Conservation (phyloP, 1,139 yeast species). For the Hemisphaericaspora xylofermentans region DNA sequence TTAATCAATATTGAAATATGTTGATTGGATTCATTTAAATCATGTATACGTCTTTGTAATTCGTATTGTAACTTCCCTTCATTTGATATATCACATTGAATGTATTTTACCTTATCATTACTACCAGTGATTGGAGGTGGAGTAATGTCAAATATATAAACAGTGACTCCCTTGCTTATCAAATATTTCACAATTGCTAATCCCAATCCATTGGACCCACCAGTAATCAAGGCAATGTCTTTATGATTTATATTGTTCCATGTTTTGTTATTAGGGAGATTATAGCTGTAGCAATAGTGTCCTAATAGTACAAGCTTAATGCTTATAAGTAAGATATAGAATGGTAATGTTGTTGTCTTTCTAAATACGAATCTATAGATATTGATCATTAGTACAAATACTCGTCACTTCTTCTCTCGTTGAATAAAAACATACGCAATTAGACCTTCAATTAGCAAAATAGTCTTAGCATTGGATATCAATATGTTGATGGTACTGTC, state of each 20-base stretch:
- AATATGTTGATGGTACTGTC: slow-evolving; percentile 8
- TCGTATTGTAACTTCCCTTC: slow-evolving; percentile 24
- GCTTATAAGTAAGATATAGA: slow-evolving; percentile 6
- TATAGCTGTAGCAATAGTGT: slow-evolving; percentile 7
- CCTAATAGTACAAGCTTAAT: slow-evolving; percentile 6
- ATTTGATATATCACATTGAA: slow-evolving; percentile 52
- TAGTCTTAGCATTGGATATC: slow-evolving; percentile 5
- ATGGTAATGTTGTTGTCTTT: slow-evolving; percentile 9
- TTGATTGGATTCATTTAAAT: slow-evolving; percentile 29
- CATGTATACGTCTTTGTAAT: slow-evolving; percentile 23
- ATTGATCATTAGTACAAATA: too few relatives aligned
- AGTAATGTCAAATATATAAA: slow-evolving; percentile 49
- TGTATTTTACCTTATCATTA: slow-evolving; percentile 24
- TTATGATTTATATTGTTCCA: slow-evolving; percentile 15
- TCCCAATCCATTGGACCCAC: slow-evolving; percentile 68
- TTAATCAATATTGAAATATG: slow-evolving; percentile 58
- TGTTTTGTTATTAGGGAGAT: slow-evolving; percentile 6
- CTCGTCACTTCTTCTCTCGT: too few relatives aligned
- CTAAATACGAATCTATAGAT: slow-evolving; percentile 8
- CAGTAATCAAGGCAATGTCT: slow-evolving; percentile 56
- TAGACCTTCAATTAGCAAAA: slow-evolving; percentile 8
- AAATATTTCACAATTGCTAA: slow-evolving; percentile 39
- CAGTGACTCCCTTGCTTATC: slow-evolving; percentile 27
- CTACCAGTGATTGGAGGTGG: slow-evolving; percentile 21
- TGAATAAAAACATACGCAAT: slow-evolving; percentile 9